Evolutionary conservation across 441 rosid species (phyloP), one percentile per base, ranked within the genome.

Genomic region (Populus trichocarpa): DNA sequence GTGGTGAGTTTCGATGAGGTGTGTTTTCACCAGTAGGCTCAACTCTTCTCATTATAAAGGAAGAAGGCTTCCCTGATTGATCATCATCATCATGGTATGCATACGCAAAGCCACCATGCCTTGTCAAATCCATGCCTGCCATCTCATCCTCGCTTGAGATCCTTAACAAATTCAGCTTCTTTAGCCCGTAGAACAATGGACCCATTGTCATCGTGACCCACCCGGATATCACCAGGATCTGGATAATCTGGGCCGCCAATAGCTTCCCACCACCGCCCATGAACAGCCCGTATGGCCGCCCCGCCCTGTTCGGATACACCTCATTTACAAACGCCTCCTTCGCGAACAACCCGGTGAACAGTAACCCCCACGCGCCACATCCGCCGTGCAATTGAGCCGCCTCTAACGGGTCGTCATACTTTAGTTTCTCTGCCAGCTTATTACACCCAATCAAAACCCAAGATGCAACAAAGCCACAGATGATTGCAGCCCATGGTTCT

Each of bases 361-460:
- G 71, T 3, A 92, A 40, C 0, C 98, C 98, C 98, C 97, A 94
- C 2, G 91, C 88, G 1, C 98, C 98, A 2, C 98, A 94, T 0
- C 98, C 97, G 3, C 98, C 98, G 38, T 94, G 97, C 57, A 94
- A 77, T 77, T 94, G 97, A 0, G 98, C 93, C 0, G 96, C 98
- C 78, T 92, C 98, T 0, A 94, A 81, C 0, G 98, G 98, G 77
- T 94, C 98, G 68, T 94, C 98, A 28, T 68, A 89, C 67, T 83
- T 84, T 3, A 83, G 2, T 18, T 78, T 83, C 81, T 90, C 93
- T 0, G 98, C 97, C 6, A 94, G 83, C 67, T 78, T 90, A 85
- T 94, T 94, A 84, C 88, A 92, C 13, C 91, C 89, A 7, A 90
- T 85, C 46, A 94, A 83, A 11, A 92, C 94, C 22, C 85, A 75